phyloP scores from a whole-genome alignment of 345 rosid species.

The Cardamine occulta region DNA sequence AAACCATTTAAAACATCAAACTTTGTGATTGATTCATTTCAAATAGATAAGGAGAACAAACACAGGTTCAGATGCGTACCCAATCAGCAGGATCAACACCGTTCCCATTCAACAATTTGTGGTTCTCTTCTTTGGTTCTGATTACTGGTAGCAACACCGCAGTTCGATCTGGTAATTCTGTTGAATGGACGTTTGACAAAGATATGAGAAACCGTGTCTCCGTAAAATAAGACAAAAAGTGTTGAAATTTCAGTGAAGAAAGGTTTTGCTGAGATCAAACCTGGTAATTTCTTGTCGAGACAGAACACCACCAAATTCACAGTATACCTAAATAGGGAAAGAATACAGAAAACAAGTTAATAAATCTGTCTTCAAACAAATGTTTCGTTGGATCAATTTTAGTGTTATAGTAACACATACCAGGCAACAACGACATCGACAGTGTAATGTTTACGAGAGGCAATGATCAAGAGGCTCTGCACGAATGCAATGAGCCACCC shows the following conservation, averaged over 20 bases:
- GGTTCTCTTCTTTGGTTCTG: slow-evolving; percentile 84
- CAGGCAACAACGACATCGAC: slow-evolving; percentile 98
- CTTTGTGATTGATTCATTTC: slow-evolving; percentile 9
- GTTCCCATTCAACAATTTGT: slow-evolving; percentile 93
- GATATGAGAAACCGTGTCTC: slow-evolving; percentile 18
- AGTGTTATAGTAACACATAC: slow-evolving; percentile 45
- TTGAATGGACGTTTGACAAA: slow-evolving; percentile 14
- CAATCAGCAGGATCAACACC: slow-evolving; percentile 83
- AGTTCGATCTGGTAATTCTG: slow-evolving; percentile 91
- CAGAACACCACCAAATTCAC: slow-evolving; percentile 92
- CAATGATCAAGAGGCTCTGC: slow-evolving; percentile 90
- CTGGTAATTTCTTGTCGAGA: slow-evolving; percentile 97
- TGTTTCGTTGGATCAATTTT: not conserved
- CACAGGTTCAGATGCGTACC: slow-evolving; percentile 48
- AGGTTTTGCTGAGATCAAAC: slow-evolving; percentile 46
- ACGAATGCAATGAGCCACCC: slow-evolving; percentile 83
- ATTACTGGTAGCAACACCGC: slow-evolving; percentile 64
- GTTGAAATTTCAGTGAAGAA: slow-evolving; percentile 1
- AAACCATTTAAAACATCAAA: not conserved
- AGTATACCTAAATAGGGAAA: slow-evolving; percentile 67
- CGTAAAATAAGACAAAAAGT: not conserved
- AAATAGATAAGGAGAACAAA: not conserved
- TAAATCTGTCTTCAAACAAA: not conserved
- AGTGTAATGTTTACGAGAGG: slow-evolving; percentile 97
- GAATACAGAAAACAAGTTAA: slow-evolving; percentile 20